These are phyloP conservation scores for Plasmopara halstedii DNA, from an alignment of 352 stramenopile genomes.

Conservation along the genomic window DNA sequence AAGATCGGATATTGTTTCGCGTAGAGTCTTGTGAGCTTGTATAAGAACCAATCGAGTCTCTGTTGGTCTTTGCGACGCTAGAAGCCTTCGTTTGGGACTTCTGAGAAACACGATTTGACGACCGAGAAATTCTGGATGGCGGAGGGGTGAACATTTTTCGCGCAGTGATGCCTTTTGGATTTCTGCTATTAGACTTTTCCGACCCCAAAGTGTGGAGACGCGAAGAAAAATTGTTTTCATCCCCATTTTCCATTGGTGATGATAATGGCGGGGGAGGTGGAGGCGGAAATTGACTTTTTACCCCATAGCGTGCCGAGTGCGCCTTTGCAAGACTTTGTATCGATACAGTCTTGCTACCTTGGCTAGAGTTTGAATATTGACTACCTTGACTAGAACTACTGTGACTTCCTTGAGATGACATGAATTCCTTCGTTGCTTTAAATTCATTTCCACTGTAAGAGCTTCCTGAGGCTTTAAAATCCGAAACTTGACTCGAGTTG, in stretches of 20 bases:
- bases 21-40: slow-evolving; percentile 16
- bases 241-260: slow-evolving; percentile 15
- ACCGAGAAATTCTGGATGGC: slow-evolving; percentile 4
- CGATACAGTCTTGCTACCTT: slow-evolving; percentile 27
- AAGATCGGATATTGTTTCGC: slow-evolving; percentile 25
- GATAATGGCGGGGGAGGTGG: slow-evolving; percentile 20
- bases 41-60: slow-evolving; percentile 12
- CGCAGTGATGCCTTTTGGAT: slow-evolving; percentile 14
- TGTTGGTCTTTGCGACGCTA: slow-evolving; percentile 7
- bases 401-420: slow-evolving; percentile 10
- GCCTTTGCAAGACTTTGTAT: slow-evolving; percentile 30
- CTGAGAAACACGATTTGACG: slow-evolving; percentile 10
- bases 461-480: slow-evolving; percentile 4
- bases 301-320: slow-evolving; percentile 19
- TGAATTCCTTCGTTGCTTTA: slow-evolving; percentile 4
- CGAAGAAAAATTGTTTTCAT: slow-evolving; percentile 15
- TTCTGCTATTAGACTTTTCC: slow-evolving; percentile 19
- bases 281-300: slow-evolving; percentile 22
- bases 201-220: slow-evolving; percentile 16
- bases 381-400: slow-evolving; percentile 7
- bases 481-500: slow-evolving; percentile 7
- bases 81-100: slow-evolving; percentile 9
- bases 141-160: slow-evolving; percentile 22
- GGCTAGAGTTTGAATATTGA: slow-evolving; percentile 9
- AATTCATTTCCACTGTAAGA: slow-evolving; percentile 2